phyloP scores from a whole-genome alignment of 108 stramenopile genomes.

The Cyclotella choctawhatcheeana region DNA sequence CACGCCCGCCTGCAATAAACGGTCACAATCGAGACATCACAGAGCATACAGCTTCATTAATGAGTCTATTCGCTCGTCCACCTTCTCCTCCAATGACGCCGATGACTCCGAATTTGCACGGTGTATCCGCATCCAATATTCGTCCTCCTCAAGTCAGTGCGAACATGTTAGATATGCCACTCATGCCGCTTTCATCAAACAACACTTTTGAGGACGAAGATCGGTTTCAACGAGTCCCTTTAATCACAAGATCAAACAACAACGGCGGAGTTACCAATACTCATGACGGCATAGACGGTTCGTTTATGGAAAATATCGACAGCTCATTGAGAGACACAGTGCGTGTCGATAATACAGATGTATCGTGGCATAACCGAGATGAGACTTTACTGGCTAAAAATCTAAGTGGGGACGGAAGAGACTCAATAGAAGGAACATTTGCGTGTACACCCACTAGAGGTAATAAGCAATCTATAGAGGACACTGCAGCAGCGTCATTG shows the following conservation, averaged over 20 bases:
- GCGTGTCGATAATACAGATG: background rate
- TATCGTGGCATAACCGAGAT: conserved; percentile 2
- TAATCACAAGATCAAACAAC: no score
- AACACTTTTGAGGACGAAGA: no score
- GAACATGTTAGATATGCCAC: no score
- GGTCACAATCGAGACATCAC: conserved; percentile 29
- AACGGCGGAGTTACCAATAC: no score
- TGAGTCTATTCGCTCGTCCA: conserved; percentile 36
- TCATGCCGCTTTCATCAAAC: no score
- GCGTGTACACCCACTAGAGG: background rate
- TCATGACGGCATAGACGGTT: no score
- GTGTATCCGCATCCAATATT: background rate
- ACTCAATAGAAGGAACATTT: background rate
- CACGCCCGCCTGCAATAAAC: conserved; percentile 11
- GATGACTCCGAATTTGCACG: conserved; percentile 15
- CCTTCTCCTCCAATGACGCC: conserved; percentile 19
- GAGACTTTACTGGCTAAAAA: conserved; percentile 7
- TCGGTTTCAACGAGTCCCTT: no score
- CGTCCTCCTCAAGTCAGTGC: no score
- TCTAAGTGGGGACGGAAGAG: background rate
- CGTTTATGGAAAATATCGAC: background rate
- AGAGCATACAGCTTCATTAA: conserved; percentile 31
- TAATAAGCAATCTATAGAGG: background rate
- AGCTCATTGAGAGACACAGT: background rate
- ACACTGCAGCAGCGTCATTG: background rate